Evolutionary conservation across 352 stramenopile genomes (phyloP).

Genomic region (Pythium rhizo-oryzae): DNA sequence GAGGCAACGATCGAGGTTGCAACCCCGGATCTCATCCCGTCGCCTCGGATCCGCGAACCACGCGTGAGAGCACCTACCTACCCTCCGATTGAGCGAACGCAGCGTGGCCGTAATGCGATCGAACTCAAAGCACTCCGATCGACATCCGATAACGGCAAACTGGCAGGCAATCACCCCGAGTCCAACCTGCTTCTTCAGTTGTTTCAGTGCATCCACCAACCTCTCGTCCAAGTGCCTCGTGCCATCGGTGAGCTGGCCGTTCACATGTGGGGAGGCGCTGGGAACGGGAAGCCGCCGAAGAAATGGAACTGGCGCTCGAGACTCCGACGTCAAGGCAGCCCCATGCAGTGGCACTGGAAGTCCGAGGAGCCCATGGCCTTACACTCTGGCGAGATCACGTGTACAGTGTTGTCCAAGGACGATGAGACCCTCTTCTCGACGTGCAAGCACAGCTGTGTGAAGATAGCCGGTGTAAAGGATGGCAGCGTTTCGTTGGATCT

Average conservation of each 20-base stretch:
- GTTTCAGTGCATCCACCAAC: slow-evolving; percentile 49
- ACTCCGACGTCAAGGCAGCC: slow-evolving; percentile 36
- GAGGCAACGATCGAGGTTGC: slow-evolving; percentile 41
- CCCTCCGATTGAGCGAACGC: slow-evolving; percentile 21
- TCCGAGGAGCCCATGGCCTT: slow-evolving; percentile 39
- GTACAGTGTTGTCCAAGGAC: slow-evolving; percentile 56
- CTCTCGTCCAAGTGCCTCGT: slow-evolving; percentile 39
- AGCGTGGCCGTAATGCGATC: slow-evolving; percentile 20
- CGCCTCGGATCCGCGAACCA: slow-evolving; percentile 17
- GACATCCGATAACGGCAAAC: slow-evolving; percentile 42
- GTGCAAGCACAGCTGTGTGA: slow-evolving; percentile 70
- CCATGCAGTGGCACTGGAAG: slow-evolving; percentile 56
- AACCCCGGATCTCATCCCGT: slow-evolving; percentile 49
- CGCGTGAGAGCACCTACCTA: not conserved
- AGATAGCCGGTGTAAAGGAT: slow-evolving; percentile 45
- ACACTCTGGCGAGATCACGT: slow-evolving; percentile 71
- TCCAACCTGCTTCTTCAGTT: slow-evolving; percentile 23
- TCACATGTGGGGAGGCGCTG: slow-evolving; percentile 39
- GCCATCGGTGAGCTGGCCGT: slow-evolving; percentile 38
- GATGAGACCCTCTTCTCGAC: slow-evolving; percentile 57
- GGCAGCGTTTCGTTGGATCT: slow-evolving; percentile 36
- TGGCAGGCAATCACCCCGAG: not conserved
- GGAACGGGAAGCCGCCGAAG: slow-evolving; percentile 42
- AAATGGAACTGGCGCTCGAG: slow-evolving; percentile 60
- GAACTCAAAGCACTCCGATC: slow-evolving; percentile 15